Percentiles rank a stretch among this genome's conserved stretches.
phyloP scores from a whole-genome alignment of 1,139 yeast species.

The Nakaseomyces kungkrabaensis region DNA sequence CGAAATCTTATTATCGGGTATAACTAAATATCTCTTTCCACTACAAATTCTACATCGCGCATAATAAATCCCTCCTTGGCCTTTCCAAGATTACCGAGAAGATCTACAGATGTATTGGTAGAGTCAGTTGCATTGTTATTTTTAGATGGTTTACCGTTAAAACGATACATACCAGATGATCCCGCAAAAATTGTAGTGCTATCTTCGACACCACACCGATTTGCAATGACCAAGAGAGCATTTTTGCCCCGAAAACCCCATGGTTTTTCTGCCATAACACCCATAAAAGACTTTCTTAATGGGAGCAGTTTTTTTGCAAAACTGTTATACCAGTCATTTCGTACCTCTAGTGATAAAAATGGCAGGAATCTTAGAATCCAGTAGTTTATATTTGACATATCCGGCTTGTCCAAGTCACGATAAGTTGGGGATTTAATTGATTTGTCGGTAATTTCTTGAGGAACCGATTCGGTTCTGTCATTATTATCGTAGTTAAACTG shows the following conservation, averaged over 20 bases:
- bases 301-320: slow-evolving; percentile 2
- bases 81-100: slow-evolving; percentile 48
- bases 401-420: slow-evolving; percentile 29
- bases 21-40: background rate
- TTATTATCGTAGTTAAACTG: slow-evolving; percentile 14
- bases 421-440: slow-evolving; percentile 6
- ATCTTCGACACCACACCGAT: slow-evolving; percentile 67
- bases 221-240: slow-evolving; percentile 28
- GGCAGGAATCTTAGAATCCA: slow-evolving; percentile 73
- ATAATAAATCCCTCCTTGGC: slow-evolving; percentile 54
- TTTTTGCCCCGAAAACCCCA: slow-evolving; percentile 24
- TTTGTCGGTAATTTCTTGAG: slow-evolving; percentile 10
- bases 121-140: slow-evolving; percentile 27
- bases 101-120: slow-evolving; percentile 41
- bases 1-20: background rate
- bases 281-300: slow-evolving; percentile 35
- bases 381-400: slow-evolving; percentile 38
- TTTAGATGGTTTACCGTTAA: slow-evolving; percentile 32
- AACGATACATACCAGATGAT: slow-evolving; percentile 56
- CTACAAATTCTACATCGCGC: slow-evolving; percentile 36
- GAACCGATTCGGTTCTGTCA: background rate
- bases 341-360: slow-evolving; percentile 32
- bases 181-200: slow-evolving; percentile 48
- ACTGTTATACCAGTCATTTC: slow-evolving; percentile 15
- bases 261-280: slow-evolving; percentile 12